Conservation (phyloP, 2,329 filamentous ascomycete genomes). For the Pseudonectria foliicola region DNA sequence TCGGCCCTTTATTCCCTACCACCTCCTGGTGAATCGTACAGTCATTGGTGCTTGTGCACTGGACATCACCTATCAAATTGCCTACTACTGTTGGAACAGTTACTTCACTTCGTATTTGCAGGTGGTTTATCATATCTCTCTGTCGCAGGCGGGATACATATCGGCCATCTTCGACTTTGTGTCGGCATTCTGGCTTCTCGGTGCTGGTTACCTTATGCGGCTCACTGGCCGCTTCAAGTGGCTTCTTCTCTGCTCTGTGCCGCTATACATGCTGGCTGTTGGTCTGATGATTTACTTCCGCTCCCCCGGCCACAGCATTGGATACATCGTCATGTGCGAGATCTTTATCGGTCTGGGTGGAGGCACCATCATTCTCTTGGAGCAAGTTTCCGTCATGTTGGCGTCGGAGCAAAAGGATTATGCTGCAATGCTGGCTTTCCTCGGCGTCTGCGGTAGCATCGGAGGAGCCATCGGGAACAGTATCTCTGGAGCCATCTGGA, state of each 20-base stretch:
- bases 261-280: constrained; percentile 23
- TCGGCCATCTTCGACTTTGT: constrained; percentile 30
- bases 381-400: constrained; percentile 28
- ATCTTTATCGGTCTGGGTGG: constrained; percentile 27
- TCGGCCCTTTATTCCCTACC: constrained; percentile 39
- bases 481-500: constrained; percentile 28
- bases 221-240: constrained; percentile 27
- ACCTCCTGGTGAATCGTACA: constrained; percentile 26
- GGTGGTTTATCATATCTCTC: constrained; percentile 26
- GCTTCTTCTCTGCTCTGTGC: constrained; percentile 23
- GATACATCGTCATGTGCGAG: constrained; percentile 32
- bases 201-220: constrained; percentile 32
- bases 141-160: constrained; percentile 25
- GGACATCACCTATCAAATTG: constrained; percentile 19
- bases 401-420: constrained; percentile 25
- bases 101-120: constrained; percentile 37
- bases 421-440: constrained; percentile 28
- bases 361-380: constrained; percentile 19
- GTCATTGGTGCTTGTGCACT: constrained; percentile 20
- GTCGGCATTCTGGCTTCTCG: constrained; percentile 29
- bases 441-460: constrained; percentile 23
- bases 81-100: constrained; percentile 28
- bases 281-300: constrained; percentile 31
- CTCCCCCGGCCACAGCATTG: constrained; percentile 20
- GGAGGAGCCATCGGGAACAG: constrained; percentile 27